A percentile compares a stretch with the other conserved stretches of the same genome.
phyloP scores from a whole-genome alignment of 768 basidiomycete genomes.

The Naganishia antarctica region DNA sequence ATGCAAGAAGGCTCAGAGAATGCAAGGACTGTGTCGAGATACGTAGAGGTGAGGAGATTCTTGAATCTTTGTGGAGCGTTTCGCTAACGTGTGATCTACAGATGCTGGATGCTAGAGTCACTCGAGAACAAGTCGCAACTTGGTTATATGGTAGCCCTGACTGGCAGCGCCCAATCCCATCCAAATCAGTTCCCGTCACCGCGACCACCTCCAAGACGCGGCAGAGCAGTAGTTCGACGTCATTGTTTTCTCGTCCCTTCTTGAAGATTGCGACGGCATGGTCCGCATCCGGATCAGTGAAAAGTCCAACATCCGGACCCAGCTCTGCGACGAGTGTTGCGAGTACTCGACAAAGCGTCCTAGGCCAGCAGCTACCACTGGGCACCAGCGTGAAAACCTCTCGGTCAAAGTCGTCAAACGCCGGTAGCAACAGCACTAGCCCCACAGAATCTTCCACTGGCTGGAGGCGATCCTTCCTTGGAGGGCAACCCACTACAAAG shows the following conservation, averaged over 20 bases:
- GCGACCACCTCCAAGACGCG: not conserved
- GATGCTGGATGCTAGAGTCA: not conserved
- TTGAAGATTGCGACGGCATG: constrained; percentile 7
- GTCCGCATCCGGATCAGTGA: not conserved
- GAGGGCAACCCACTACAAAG: not conserved
- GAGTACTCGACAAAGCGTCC: not conserved
- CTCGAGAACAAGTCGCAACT: not conserved
- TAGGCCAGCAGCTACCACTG: not conserved
- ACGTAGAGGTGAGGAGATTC: constrained; percentile 4
- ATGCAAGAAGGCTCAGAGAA: not conserved
- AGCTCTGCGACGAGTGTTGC: not conserved
- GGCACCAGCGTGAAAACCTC: constrained; percentile 14
- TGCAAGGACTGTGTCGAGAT: not conserved
- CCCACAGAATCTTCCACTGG: not conserved
- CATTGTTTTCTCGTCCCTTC: constrained; percentile 4
- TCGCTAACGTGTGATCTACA: not conserved
- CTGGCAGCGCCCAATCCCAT: not conserved
- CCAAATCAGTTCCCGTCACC: not conserved
- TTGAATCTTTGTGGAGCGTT: not conserved
- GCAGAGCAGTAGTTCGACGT: not conserved
- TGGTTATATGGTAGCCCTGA: not conserved
- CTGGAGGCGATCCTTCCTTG: constrained; percentile 9
- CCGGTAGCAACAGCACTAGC: not conserved
- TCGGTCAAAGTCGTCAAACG: constrained; percentile 3
- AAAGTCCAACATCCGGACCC: constrained; percentile 6